A percentile compares a stretch with the other conserved stretches of the same genome.
Conservation (phyloP, 2,329 filamentous ascomycete genomes). For the Cylindrodendrum hubeiense region DNA sequence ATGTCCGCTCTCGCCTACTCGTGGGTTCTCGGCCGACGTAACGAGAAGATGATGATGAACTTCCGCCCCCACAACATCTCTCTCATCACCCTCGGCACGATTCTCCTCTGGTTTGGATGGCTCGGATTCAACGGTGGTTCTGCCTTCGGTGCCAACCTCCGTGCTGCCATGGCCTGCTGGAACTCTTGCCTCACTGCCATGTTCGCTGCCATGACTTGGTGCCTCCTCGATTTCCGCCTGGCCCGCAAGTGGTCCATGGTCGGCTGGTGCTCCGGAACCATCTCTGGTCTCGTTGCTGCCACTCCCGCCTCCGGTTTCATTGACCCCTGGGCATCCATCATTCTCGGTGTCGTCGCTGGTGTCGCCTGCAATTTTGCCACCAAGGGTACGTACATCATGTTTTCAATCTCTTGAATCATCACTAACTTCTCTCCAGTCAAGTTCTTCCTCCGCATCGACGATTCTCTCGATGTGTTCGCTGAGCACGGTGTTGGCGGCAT, state of each 20-base stretch:
- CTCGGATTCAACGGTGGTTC: constrained; percentile 98
- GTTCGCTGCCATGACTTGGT: constrained; percentile 94
- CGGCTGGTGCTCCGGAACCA: constrained; percentile 79
- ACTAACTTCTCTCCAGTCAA: constrained; percentile 58
- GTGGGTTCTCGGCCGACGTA: constrained; percentile 92
- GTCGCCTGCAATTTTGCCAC: constrained; percentile 77
- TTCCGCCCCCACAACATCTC: constrained; percentile 99
- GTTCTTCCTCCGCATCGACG: constrained; percentile 74
- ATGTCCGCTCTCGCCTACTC: constrained; percentile 95
- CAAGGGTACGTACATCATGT: constrained; percentile 57
- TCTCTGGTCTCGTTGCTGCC: constrained; percentile 77
- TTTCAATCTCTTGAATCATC: constrained; percentile 6
- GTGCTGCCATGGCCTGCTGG: constrained; percentile 97
- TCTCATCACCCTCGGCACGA: constrained; percentile 93
- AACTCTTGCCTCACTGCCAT: constrained; percentile 95
- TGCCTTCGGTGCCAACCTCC: constrained; percentile 91
- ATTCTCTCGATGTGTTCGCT: constrained; percentile 79
- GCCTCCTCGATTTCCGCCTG: constrained; percentile 93
- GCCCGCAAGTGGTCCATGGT: constrained; percentile 92
- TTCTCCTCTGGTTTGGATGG: constrained; percentile 99
- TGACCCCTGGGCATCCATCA: constrained; percentile 74
- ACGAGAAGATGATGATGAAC: constrained; percentile 99
- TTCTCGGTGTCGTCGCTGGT: constrained; percentile 75
- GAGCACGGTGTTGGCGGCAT: constrained; percentile 79
- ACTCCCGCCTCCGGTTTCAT: constrained; percentile 78